Evolutionary conservation across 768 basidiomycete species (phyloP).

Genomic region (Leccinellum luteum): DNA sequence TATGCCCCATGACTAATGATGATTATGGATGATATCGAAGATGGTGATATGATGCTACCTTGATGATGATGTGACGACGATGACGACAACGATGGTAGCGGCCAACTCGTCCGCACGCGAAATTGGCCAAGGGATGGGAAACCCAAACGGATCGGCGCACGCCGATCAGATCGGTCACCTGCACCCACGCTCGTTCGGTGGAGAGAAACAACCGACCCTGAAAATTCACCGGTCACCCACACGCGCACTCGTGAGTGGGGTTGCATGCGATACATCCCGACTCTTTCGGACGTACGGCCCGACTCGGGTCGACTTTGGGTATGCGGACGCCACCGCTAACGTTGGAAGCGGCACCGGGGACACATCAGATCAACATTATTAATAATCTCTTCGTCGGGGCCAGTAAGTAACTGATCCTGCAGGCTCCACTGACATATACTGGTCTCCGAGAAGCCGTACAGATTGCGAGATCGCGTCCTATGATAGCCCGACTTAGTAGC

Average conservation of each 20-base stretch:
- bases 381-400: too few species aligned
- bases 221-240: not conserved
- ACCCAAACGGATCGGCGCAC: too few species aligned
- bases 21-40: not conserved
- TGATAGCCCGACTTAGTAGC: too few species aligned
- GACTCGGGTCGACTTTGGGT: not conserved
- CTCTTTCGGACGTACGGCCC: not conserved
- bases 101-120: not conserved
- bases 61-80: too few species aligned
- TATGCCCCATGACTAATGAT: not conserved
- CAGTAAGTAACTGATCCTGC: not conserved
- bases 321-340: not conserved
- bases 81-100: too few species aligned
- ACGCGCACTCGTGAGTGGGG: not conserved
- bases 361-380: not conserved
- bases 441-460: not conserved
- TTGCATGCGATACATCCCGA: not conserved
- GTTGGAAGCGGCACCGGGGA: not conserved
- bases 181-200: not conserved
- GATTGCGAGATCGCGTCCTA: too few species aligned
- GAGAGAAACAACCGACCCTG: not conserved
- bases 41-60: not conserved
- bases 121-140: too few species aligned
- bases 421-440: not conserved
- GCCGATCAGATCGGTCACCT: too few species aligned